These are phyloP conservation scores for Diutina scorzettiae DNA, from an alignment of 1,139 yeast species.

Conservation along the genomic window DNA sequence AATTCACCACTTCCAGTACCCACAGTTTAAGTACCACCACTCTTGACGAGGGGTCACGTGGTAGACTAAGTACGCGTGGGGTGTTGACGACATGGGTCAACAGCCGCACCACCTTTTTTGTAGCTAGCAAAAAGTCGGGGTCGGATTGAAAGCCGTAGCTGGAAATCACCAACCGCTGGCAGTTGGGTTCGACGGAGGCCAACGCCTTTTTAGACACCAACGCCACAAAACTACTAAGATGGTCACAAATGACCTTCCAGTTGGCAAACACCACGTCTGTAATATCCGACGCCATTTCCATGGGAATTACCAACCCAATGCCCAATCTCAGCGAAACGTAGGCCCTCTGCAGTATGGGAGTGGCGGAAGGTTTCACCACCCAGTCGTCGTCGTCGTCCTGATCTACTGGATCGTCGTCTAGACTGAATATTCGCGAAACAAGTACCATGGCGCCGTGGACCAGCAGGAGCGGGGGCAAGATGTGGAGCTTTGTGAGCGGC, in stretches of 20 bases:
- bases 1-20: slow-evolving; percentile 45
- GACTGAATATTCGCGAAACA: slow-evolving; percentile 34
- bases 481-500: slow-evolving; percentile 35
- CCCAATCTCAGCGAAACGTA: slow-evolving; percentile 32
- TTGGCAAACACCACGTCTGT: slow-evolving; percentile 4
- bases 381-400: not conserved
- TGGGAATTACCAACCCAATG: slow-evolving; percentile 37
- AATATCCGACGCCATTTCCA: slow-evolving; percentile 14
- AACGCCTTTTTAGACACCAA: slow-evolving; percentile 25
- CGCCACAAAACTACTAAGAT: slow-evolving; percentile 27
- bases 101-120: slow-evolving; percentile 25
- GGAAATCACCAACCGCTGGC: slow-evolving; percentile 14
- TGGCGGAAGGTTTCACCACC: slow-evolving; percentile 8
- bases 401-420: slow-evolving; percentile 17
- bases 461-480: slow-evolving; percentile 29
- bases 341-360: slow-evolving; percentile 19
- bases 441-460: slow-evolving; percentile 26
- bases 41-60: not conserved
- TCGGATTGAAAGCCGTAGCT: slow-evolving; percentile 29
- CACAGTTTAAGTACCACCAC: slow-evolving; percentile 16
- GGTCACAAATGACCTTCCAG: slow-evolving; percentile 26
- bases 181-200: slow-evolving; percentile 11
- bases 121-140: slow-evolving; percentile 24
- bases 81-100: slow-evolving; percentile 30
- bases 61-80: slow-evolving; percentile 26